A percentile compares a stretch with the other conserved stretches of the same genome.
Evolutionary conservation across 1,139 yeast species (phyloP).

Genomic region (Taphrina flavorubra): DNA sequence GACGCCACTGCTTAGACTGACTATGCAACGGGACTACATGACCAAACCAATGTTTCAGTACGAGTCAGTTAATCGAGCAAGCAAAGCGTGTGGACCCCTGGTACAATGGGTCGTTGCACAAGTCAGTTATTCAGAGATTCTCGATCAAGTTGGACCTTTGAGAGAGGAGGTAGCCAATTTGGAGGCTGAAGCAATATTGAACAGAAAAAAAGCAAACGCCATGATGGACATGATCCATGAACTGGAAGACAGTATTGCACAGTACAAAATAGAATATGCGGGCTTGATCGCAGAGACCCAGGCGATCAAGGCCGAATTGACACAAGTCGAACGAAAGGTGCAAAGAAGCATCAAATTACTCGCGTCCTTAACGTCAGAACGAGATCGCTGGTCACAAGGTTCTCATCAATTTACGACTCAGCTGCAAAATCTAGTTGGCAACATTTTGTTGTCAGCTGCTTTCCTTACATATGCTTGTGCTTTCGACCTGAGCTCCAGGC

Average conservation of each 20-base stretch:
- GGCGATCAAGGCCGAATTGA: slow-evolving; percentile 72
- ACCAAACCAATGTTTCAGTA: slow-evolving; percentile 68
- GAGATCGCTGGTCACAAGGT: slow-evolving; percentile 74
- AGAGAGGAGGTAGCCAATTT: slow-evolving; percentile 66
- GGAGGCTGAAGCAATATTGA: slow-evolving; percentile 66
- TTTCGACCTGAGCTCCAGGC: slow-evolving; percentile 62
- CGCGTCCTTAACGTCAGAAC: slow-evolving; percentile 69
- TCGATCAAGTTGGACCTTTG: slow-evolving; percentile 77
- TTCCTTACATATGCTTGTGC: slow-evolving; percentile 67
- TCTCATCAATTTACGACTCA: slow-evolving; percentile 60
- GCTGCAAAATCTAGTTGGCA: slow-evolving; percentile 64
- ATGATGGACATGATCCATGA: slow-evolving; percentile 82
- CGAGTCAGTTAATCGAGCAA: slow-evolving; percentile 82
- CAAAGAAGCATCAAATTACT: slow-evolving; percentile 67
- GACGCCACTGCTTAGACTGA: slow-evolving; percentile 59
- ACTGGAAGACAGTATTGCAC: slow-evolving; percentile 69
- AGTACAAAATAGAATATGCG: slow-evolving; percentile 72
- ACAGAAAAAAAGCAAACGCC: slow-evolving; percentile 64
- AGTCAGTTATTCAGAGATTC: slow-evolving; percentile 68
- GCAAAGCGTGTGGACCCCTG: slow-evolving; percentile 94
- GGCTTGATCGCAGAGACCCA: slow-evolving; percentile 78
- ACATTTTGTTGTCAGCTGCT: slow-evolving; percentile 68
- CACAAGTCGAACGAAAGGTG: slow-evolving; percentile 65
- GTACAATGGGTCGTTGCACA: slow-evolving; percentile 91
- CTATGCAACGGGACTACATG: slow-evolving; percentile 67